Conservation (phyloP, 257 asterid genomes). For the Petunia secreta region DNA sequence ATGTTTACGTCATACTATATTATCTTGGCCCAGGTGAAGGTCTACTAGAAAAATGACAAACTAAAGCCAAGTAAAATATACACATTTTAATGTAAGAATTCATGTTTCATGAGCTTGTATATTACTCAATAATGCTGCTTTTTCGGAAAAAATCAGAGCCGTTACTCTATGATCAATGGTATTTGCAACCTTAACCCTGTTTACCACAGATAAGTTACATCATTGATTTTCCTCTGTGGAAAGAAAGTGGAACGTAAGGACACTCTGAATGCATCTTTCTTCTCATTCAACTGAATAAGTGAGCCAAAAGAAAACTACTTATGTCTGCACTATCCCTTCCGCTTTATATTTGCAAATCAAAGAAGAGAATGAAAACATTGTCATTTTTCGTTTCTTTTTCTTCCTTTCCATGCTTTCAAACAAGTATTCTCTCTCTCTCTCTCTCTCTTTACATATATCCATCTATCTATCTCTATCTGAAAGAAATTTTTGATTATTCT, state of each 20-base stretch:
- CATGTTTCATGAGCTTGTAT: slow-evolving; percentile 1
- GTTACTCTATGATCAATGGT: slow-evolving; percentile 3
- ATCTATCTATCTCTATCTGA: too few relatives aligned
- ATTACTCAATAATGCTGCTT: neutral
- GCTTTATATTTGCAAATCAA: neutral
- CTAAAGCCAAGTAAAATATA: neutral
- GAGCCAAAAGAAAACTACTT: neutral
- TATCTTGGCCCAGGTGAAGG: slow-evolving; percentile 5
- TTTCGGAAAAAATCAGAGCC: neutral
- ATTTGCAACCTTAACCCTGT: neutral
- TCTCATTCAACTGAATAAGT: neutral
- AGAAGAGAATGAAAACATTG: neutral
- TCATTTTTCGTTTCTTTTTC: neutral
- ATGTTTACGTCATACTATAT: neutral
- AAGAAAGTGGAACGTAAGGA: neutral
- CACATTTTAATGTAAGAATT: neutral
- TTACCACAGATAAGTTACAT: neutral
- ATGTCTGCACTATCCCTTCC: neutral
- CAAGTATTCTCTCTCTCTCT: neutral
- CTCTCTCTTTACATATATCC: too few relatives aligned
- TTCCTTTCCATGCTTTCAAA: slow-evolving; percentile 10
- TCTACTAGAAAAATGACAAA: neutral
- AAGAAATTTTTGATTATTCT: neutral
- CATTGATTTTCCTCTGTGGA: neutral
- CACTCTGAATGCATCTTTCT: neutral